A percentile compares a stretch with the other conserved stretches of the same genome.
phyloP scores from a whole-genome alignment of 257 asterid species.

The Henckelia pumila region DNA sequence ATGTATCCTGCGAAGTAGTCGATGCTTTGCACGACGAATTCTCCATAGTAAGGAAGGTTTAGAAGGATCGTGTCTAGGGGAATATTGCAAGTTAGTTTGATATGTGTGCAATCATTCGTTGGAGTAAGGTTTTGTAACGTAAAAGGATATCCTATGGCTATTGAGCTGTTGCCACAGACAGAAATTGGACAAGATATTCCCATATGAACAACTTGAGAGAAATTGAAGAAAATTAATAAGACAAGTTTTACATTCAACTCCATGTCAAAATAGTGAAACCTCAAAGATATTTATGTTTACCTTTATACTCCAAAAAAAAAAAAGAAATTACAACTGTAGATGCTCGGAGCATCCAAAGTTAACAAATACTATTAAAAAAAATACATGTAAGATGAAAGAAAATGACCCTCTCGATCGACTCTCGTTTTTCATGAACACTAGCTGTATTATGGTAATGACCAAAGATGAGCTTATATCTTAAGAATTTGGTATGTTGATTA shows the following conservation, averaged over 20 bases:
- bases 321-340: not conserved
- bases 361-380: too few relatives aligned
- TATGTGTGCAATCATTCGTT: not conserved
- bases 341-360: not conserved
- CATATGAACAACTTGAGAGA: not conserved
- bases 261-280: not conserved
- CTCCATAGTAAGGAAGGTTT: not conserved
- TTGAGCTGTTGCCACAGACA: not conserved
- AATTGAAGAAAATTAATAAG: not conserved
- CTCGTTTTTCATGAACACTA: not conserved
- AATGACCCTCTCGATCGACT: too few relatives aligned
- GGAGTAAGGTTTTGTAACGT: not conserved
- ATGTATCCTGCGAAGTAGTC: not conserved
- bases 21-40: not conserved
- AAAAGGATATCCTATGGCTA: not conserved
- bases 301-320: not conserved
- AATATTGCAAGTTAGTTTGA: not conserved
- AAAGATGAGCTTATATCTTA: too few relatives aligned
- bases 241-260: not conserved
- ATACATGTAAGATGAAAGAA: not conserved
- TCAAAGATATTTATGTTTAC: not conserved
- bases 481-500: not conserved
- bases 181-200: not conserved
- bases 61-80: not conserved
- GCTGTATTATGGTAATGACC: not conserved